phyloP scores from a whole-genome alignment of 805 yeast genomes.

The Wickerhamiella vanderwaltii region DNA sequence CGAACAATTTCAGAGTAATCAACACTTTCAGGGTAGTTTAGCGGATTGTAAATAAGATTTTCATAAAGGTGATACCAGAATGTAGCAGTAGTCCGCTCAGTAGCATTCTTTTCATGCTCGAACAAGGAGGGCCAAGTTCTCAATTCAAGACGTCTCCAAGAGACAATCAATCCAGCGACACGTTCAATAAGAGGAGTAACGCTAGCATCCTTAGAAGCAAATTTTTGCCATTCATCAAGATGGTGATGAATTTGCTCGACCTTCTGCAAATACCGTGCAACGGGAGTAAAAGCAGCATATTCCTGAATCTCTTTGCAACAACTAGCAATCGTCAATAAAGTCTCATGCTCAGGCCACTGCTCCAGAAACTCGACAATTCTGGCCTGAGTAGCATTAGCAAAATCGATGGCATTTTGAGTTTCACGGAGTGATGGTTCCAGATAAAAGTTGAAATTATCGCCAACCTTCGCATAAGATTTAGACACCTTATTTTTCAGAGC shows the following conservation, averaged over 20 bases:
- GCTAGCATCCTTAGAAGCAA: conserved; percentile 69
- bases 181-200: conserved; percentile 43
- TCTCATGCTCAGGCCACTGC: conserved; percentile 94
- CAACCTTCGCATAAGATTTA: conserved; percentile 10
- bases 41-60: conserved; percentile 34
- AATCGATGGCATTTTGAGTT: conserved; percentile 43
- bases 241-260: conserved; percentile 76
- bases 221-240: conserved; percentile 86
- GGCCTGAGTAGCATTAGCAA: conserved; percentile 36
- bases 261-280: conserved; percentile 67
- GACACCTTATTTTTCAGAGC: conserved; percentile 10
- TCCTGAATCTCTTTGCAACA: conserved; percentile 54
- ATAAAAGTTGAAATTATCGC: conserved; percentile 49
- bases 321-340: conserved; percentile 53
- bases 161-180: conserved; percentile 57
- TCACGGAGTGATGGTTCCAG: conserved; percentile 49
- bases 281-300: conserved; percentile 54
- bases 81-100: conserved; percentile 42
- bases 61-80: conserved; percentile 94
- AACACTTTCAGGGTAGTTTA: conserved; percentile 27
- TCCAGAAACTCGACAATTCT: conserved; percentile 37
- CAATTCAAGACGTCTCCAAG: conserved; percentile 85
- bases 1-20: conserved; percentile 33
- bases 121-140: conserved; percentile 75
- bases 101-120: conserved; percentile 42